Evolutionary conservation across 345 rosid genomes (phyloP).

Genomic region (Cardiospermum halicacabum): DNA sequence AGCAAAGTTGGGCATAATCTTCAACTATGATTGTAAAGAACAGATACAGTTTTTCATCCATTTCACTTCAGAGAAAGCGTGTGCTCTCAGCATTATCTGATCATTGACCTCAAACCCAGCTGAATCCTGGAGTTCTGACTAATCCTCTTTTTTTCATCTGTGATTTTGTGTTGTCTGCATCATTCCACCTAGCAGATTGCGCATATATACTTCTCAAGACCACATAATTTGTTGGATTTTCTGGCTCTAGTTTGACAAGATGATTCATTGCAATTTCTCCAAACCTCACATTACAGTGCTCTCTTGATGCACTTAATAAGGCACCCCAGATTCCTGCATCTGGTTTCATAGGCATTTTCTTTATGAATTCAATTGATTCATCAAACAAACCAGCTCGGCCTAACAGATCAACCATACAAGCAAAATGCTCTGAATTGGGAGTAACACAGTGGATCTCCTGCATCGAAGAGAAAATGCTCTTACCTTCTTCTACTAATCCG

Average conservation of each 20-base stretch:
- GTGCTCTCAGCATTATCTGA: conserved; percentile 1
- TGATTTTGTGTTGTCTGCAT: conserved; percentile 31
- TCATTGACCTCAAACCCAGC: conserved; percentile 40
- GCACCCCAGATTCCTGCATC: conserved; percentile 69
- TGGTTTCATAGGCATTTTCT: conserved; percentile 46
- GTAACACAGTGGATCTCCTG: conserved; percentile 26
- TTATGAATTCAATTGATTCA: conserved; percentile 36
- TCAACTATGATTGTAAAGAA: conserved; percentile 14
- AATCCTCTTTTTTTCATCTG: conserved; percentile 29
- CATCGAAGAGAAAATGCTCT: conserved; percentile 39
- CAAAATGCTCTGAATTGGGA: conserved; percentile 43
- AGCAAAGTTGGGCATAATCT: conserved; percentile 7
- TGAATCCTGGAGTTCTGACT: conserved; percentile 42
- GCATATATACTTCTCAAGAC: conserved; percentile 34
- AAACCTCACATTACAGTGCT: conserved; percentile 46
- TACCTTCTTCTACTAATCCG: conserved; percentile 55
- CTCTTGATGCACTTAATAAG: conserved; percentile 42
- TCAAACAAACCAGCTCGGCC: conserved; percentile 57
- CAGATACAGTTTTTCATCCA: conserved; percentile 10
- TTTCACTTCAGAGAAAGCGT: conserved; percentile 13
- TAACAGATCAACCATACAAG: conserved; percentile 61
- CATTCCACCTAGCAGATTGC: conserved; percentile 36
- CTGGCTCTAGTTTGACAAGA: conserved; percentile 50
- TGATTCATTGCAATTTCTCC: conserved; percentile 43
- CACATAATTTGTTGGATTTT: conserved; percentile 41